A percentile compares a stretch with the other conserved stretches of the same genome.
Conservation (phyloP, 2,329 filamentous ascomycete genomes). For the Biscogniauxia sp. region DNA sequence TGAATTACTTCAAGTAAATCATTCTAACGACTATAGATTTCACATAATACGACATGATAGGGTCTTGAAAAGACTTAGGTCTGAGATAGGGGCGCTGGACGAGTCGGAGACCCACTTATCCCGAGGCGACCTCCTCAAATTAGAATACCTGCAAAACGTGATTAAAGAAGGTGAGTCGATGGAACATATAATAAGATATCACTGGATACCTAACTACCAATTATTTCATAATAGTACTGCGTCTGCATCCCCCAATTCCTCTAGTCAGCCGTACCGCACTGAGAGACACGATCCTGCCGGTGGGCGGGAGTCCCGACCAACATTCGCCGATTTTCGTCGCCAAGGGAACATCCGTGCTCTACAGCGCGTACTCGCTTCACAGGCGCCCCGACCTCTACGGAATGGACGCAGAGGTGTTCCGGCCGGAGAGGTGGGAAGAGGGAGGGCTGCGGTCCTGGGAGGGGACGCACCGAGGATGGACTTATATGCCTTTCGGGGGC, state of each 20-base stretch:
- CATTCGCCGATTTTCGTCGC: conserved; percentile 24
- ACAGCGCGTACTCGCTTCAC: conserved; percentile 43
- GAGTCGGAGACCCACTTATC: conserved; percentile 8
- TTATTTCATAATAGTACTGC: conserved; percentile 2
- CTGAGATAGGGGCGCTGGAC: conserved; percentile 13
- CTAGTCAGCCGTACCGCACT: conserved; percentile 17
- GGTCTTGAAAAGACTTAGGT: conserved; percentile 14
- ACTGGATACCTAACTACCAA: not conserved
- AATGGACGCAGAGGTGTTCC: conserved; percentile 40
- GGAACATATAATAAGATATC: not conserved
- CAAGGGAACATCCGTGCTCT: conserved; percentile 38
- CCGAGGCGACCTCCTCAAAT: conserved; percentile 12
- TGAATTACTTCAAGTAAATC: not conserved
- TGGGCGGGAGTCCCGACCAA: conserved; percentile 19
- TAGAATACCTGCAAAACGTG: conserved; percentile 18
- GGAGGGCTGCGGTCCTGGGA: conserved; percentile 12
- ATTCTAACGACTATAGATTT: conserved; percentile 12
- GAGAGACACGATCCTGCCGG: conserved; percentile 18
- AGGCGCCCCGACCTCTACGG: conserved; percentile 38
- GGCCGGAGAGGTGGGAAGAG: conserved; percentile 43
- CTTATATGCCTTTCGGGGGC: conserved; percentile 20
- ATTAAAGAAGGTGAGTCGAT: conserved; percentile 18
- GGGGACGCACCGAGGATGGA: conserved; percentile 15
- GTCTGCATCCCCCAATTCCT: conserved; percentile 22
- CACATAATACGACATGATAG: conserved; percentile 16